These are phyloP conservation scores for Fusarium palustre DNA, from an alignment of 2,329 filamentous ascomycete genomes.

Conservation along the genomic window DNA sequence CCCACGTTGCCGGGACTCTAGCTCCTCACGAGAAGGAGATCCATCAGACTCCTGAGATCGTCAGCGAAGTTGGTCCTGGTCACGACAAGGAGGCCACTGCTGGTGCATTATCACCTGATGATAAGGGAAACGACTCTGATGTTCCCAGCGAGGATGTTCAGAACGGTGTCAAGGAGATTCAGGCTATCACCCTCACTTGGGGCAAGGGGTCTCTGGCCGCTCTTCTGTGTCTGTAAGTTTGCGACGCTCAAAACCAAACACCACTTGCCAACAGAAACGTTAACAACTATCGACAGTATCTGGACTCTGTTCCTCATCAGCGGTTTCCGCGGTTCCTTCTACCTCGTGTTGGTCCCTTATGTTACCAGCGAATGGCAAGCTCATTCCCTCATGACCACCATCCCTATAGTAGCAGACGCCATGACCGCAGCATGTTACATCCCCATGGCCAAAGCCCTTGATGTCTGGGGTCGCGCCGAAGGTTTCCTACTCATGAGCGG, in stretches of 20 bases:
- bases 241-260: not conserved
- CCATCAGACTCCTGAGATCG: conserved; percentile 12
- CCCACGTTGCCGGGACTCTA: conserved; percentile 17
- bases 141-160: conserved; percentile 46
- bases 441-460: conserved; percentile 70
- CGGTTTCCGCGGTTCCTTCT: conserved; percentile 59
- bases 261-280: not conserved
- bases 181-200: conserved; percentile 58
- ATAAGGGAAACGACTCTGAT: conserved; percentile 24
- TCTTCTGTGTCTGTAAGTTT: conserved; percentile 50
- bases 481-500: conserved; percentile 66
- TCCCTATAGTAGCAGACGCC: conserved; percentile 64
- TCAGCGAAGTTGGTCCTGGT: conserved; percentile 1
- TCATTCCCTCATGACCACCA: conserved; percentile 66
- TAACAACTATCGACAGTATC: conserved; percentile 48
- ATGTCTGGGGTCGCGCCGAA: conserved; percentile 72
- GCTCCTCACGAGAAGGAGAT: conserved; percentile 27
- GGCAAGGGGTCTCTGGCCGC: conserved; percentile 52
- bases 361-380: conserved; percentile 62
- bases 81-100: conserved; percentile 33
- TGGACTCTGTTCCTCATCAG: conserved; percentile 65
- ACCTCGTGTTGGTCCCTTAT: conserved; percentile 57
- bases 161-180: conserved; percentile 56
- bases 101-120: conserved; percentile 12
- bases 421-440: conserved; percentile 71